Base-by-base conservation (phyloP, 192 early-diverging fungal species). In the Phycomyces blakesleeanus region DNA sequence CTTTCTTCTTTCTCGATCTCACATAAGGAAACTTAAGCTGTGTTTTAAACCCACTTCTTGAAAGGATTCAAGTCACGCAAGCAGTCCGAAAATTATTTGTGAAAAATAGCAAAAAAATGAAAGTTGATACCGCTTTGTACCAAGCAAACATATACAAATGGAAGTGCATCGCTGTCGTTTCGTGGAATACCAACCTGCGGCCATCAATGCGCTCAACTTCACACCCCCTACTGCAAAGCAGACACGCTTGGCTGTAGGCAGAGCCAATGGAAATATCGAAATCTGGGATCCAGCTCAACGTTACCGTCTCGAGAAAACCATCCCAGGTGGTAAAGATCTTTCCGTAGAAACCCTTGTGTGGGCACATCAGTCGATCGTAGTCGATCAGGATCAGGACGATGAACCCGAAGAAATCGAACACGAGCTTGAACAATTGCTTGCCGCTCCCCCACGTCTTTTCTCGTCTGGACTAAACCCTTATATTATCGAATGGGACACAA, bases 191-290 rank as follows among this genome's bases (percentile, higher is more conserved):
- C 78, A 85, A 25, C 94, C 96, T 7, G 76, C 90, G 18, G 87
- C 89, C 34, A 90, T 96, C 59, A 91, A 91, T 69, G 85, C 91
- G 20, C 81, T 98, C 55, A 77, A 86, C 54, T 90, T 91, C 58
- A 83, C 89, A 16, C 92, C 93, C 16, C 56, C 44, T n/a, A 81
- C 87, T 16, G 69, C 76, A 3, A 51, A 69, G 20, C 44, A 73
- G 3, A 74, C 77, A 5, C 61, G 81, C 18, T 51, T 96, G 14
- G 96, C 96, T 0, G 90, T 91, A 55, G 96, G 90, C 29, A 78
- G 96, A 53, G 89, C 84, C 24, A 96, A 96, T 71, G 94, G 96
- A 24, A 88, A 96, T 67, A 92, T 98, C 59, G 94, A 98, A 76
- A 76, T 98, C 54, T 97, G 93, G 93, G 85, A 87, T 72, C 86